Evolutionary conservation across 2,329 filamentous ascomycete genomes (phyloP).

Genomic region (Pyricularia grisea): DNA sequence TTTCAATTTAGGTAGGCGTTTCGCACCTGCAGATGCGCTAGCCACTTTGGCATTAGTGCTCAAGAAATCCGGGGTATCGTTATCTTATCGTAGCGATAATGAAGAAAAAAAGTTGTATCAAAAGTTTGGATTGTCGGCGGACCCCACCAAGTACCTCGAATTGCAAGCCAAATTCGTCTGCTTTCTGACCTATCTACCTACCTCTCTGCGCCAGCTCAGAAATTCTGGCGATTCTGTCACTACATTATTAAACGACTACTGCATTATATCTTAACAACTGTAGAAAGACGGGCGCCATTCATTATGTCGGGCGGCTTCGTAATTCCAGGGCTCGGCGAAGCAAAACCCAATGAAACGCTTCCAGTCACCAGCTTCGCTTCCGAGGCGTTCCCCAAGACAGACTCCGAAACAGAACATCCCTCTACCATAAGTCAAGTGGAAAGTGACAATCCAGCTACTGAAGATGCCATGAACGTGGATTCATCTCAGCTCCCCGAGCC

Average conservation of each 20-base stretch:
- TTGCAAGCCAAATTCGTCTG: background rate
- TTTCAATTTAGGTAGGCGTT: background rate
- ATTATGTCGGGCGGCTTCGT: conserved; percentile 12
- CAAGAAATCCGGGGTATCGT: background rate
- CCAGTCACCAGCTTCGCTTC: conserved; percentile 13
- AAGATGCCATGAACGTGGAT: background rate
- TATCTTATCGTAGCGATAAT: background rate
- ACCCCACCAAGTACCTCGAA: background rate
- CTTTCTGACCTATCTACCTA: background rate
- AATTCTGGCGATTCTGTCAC: background rate
- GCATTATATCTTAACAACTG: too few species aligned
- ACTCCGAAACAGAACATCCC: background rate
- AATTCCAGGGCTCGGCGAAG: conserved; percentile 21
- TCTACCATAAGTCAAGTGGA: background rate
- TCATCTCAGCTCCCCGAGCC: background rate
- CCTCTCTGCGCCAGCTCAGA: background rate
- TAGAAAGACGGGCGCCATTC: too few species aligned
- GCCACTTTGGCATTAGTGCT: background rate
- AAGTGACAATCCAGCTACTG: background rate
- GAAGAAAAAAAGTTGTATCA: background rate
- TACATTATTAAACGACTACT: background rate
- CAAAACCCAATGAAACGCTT: conserved; percentile 13
- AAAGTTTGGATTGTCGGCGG: background rate
- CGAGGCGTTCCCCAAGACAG: conserved; percentile 6
- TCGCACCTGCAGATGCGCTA: background rate